phyloP scores from a whole-genome alignment of 2,329 filamentous ascomycete species.

The Epichloe sibirici region DNA sequence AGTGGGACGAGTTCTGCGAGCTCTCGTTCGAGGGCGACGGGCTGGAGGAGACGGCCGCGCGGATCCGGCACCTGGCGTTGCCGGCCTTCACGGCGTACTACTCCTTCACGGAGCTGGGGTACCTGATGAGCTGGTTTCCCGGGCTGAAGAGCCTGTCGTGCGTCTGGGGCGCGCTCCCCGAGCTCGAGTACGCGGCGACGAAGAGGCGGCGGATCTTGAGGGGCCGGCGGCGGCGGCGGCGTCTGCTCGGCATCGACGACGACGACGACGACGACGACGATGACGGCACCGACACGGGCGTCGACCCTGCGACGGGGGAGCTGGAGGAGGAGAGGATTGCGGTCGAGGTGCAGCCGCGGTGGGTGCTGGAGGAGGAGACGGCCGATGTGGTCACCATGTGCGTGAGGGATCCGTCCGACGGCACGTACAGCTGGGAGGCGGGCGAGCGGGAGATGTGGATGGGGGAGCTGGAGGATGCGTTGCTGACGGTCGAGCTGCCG shows the following conservation, averaged over 20 bases:
- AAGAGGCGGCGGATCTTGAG: background rate
- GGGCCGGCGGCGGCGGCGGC: background rate
- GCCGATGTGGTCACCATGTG: conserved; percentile 9
- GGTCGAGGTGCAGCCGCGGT: conserved; percentile 6
- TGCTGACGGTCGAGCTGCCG: conserved; percentile 5
- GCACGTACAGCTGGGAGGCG: conserved; percentile 5
- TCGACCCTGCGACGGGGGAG: conserved; percentile 1
- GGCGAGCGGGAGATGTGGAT: conserved; percentile 10
- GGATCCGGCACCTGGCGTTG: conserved; percentile 13
- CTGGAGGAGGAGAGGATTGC: conserved; percentile 1
- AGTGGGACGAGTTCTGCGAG: conserved; percentile 11
- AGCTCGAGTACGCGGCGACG: background rate
- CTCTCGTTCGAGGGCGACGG: conserved; percentile 1
- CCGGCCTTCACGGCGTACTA: conserved; percentile 16
- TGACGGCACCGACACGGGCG: background rate
- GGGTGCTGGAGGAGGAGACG: conserved; percentile 6
- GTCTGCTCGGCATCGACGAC: background rate
- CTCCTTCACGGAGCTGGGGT: conserved; percentile 9
- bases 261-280: background rate
- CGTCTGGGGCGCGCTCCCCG: conserved; percentile 14
- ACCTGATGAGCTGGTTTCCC: conserved; percentile 8
- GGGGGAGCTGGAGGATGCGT: conserved; percentile 6
- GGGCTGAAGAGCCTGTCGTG: conserved; percentile 11
- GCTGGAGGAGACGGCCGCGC: conserved; percentile 2
- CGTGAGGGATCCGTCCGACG: conserved; percentile 2